Base-by-base conservation (phyloP, 2,329 filamentous ascomycete genomes). In the Calonectria henricotiae region DNA sequence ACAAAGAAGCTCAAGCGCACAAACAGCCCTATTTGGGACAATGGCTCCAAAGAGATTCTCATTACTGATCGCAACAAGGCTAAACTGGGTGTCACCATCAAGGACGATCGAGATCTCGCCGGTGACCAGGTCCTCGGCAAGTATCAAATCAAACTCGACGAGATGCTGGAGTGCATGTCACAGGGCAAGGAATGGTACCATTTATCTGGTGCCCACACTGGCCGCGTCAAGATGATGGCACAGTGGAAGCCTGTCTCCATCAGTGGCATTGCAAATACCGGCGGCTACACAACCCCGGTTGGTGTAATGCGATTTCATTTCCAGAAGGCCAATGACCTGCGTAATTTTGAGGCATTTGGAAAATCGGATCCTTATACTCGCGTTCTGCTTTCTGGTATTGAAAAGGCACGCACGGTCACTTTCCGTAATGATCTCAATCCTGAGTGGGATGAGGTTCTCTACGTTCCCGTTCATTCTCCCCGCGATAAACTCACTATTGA, bases 121-220 rank as follows among this genome's bases (percentile, higher is more conserved):
- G 87, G 91, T 15, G 96, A 99, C 81, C 95, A 94, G 60, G 89
- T 96, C 39, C 85, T 99, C 25, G 96, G 96, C 70, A 95, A 91
- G 30, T 98, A 98, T 81, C 95, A 98, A 81, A 97, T 99, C 83
- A 97, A 95, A 83, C 87, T 99, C 30, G 94, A 97, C 73, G 96
- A 98, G 77, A 93, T 99, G 89, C 85, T 98, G 30, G 94, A 96
- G 67, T 89, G 95, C 80, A 97, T 94, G 89, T 91, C 91, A 55
- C 96, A 97, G 83, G 96, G 96, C 47, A 94, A 98, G 77, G 95
- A 98, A 76, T 99, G 96, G 96, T 99, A 95, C 86, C 94, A 95
- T 72, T 88, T 99, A 32, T 88, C 93, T 51, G 94, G 94, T 9
- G 92, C 89, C 63, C 93, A 94, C 79, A 92, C 90, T 25, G 96